Base-by-base conservation (phyloP, 768 basidiomycete genomes). In the Tylopilus sp. region DNA sequence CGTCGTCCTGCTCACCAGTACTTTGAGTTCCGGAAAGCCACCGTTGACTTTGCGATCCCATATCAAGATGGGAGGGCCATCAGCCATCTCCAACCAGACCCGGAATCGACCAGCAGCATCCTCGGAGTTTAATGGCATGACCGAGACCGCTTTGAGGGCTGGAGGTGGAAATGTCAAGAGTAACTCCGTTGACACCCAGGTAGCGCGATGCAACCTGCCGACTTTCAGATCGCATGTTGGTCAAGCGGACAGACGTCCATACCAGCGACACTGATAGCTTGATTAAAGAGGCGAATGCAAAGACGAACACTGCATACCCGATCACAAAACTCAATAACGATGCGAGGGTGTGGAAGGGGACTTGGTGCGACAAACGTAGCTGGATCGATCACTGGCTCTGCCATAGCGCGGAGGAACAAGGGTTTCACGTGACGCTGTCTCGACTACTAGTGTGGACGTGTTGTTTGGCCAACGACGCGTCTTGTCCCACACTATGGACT, bases 1-100 rank as follows among this genome's bases (percentile, higher is more conserved):
- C 44, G 39, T 36, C 21, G 21, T 40, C 17, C 26, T 17, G 72
- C 85, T 65, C 63, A 91, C 91, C 64, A 94, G 72, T 21, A 79
- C 74, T 69, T 92, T 95, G 55, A 93, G 73, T 70, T 97, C 95
- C 0, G 95, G 95, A 63, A 98, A 98, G 2, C 91, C 88, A 36
- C 90, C 91, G 66, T 95, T 89, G 21, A 82, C 71, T 64, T 98
- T 98, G 55, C 95, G 75, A 68, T 97, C 94, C 93, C 95, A 97
- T 15, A 91, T 64, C 52, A 93, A 68, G 41, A 69, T 55, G 25
- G 81, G 74, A 17, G 61, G 11, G 38, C 30, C 57, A 36, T 66
- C 59, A 17, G 69, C 67, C 4, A 69, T 58, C 20, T 73, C 78
- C 31, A 97, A 69, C 95, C 95, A 98, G 21, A 97, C 83, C 18